phyloP scores from a whole-genome alignment of 2,329 filamentous ascomycete species.

The Nannizzia gypsea region DNA sequence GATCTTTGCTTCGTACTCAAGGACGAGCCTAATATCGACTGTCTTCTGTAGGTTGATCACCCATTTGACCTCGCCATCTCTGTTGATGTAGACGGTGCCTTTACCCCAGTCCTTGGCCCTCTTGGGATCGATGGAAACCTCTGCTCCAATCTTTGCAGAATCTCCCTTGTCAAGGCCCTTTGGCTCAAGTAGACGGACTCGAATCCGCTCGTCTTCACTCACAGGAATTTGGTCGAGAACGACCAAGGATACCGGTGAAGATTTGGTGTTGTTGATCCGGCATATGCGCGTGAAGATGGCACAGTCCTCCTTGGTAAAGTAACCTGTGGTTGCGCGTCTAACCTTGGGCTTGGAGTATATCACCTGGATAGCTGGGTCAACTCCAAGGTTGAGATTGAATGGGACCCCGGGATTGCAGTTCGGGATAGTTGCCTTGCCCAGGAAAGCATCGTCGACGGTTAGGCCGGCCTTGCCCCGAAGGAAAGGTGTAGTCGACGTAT shows the following conservation, averaged over 20 bases:
- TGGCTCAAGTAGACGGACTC: conserved; percentile 21
- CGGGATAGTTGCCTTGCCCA: conserved; percentile 20
- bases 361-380: conserved; percentile 24
- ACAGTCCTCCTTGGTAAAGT: conserved; percentile 24
- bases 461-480: conserved; percentile 20
- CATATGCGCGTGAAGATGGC: conserved; percentile 23
- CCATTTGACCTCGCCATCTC: conserved; percentile 49
- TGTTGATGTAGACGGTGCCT: conserved; percentile 43
- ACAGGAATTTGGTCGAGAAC: conserved; percentile 26
- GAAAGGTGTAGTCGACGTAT: conserved; percentile 25
- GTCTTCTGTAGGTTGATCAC: conserved; percentile 48
- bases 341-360: conserved; percentile 23
- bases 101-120: conserved; percentile 38
- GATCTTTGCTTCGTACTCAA: conserved; percentile 52
- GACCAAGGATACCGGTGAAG: conserved; percentile 18
- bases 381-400: conserved; percentile 24
- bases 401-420: conserved; percentile 20
- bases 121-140: conserved; percentile 8
- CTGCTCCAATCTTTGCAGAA: conserved; percentile 9
- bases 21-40: conserved; percentile 42
- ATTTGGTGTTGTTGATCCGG: conserved; percentile 24
- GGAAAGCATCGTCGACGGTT: conserved; percentile 22
- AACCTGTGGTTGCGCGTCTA: conserved; percentile 18
- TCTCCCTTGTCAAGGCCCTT: conserved; percentile 20
- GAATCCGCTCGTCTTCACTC: conserved; percentile 23